phyloP scores from a whole-genome alignment of 148 eudicot genomes.

The Rhododendron mucronatum region DNA sequence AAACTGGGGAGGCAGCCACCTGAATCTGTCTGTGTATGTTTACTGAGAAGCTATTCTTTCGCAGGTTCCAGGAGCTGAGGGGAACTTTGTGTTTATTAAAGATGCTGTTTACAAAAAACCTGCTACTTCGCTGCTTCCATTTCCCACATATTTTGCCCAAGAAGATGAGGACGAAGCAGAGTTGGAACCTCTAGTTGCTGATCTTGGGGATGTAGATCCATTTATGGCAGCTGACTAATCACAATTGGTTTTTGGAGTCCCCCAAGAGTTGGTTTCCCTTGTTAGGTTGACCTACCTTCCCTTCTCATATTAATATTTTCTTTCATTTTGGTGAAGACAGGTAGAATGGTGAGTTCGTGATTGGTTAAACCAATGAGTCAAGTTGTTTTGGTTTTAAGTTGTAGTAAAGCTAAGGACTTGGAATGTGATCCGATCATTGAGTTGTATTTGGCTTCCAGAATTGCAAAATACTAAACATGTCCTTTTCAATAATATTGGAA shows the following conservation, averaged over 20 bases:
- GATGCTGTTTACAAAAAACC: conserved; percentile 75
- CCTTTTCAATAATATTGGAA: not conserved
- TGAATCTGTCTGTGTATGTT: not conserved
- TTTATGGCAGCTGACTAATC: conserved; percentile 80
- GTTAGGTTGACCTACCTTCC: not conserved
- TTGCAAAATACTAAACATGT: not conserved
- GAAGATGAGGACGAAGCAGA: conserved; percentile 55
- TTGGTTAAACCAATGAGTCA: not conserved
- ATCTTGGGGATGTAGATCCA: conserved; percentile 86
- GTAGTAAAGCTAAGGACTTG: not conserved
- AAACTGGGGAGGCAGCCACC: not conserved
- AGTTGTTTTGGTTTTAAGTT: conserved; percentile 1
- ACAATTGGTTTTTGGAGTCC: not conserved
- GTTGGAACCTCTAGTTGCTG: conserved; percentile 73
- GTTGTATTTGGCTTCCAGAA: not conserved
- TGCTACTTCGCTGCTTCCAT: conserved; percentile 62
- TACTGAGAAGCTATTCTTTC: conserved; percentile 3
- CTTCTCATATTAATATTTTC: not conserved
- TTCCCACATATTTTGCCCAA: conserved; percentile 75
- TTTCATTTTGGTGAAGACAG: conserved; percentile 2
- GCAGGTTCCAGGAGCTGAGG: conserved; percentile 84
- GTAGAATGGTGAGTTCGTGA: conserved; percentile 8
- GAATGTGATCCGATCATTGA: conserved; percentile 8
- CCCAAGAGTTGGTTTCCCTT: not conserved
- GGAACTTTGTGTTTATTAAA: conserved; percentile 86